Conservation (phyloP, 2,329 filamentous ascomycete genomes). For the Coniochaeta sp. region DNA sequence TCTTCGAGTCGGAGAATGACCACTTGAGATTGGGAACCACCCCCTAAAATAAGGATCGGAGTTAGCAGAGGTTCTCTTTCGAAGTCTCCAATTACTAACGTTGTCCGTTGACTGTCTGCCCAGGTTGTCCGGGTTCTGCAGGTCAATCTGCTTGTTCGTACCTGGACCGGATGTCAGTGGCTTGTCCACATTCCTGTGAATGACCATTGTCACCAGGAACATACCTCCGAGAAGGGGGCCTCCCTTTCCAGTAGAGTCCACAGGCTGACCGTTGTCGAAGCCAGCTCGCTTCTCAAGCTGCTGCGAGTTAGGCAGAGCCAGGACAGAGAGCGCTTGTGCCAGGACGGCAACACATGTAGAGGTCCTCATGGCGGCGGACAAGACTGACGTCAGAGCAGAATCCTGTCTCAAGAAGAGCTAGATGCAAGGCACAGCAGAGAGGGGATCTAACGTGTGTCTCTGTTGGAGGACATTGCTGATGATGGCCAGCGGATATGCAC, state of each 20-base stretch:
- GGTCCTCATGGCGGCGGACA: background rate
- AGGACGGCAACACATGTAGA: background rate
- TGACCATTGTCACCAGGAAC: constrained; percentile 4
- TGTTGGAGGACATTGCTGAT: background rate
- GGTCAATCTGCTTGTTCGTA: constrained; percentile 53
- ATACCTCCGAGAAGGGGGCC: constrained; percentile 46
- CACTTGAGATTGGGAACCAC: constrained; percentile 61
- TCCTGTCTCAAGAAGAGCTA: background rate
- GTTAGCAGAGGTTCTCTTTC: no score
- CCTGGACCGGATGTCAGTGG: constrained; percentile 28
- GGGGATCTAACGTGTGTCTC: background rate
- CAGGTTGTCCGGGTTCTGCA: constrained; percentile 57
- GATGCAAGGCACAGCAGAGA: background rate
- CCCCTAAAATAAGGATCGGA: no score
- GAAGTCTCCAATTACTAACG: no score
- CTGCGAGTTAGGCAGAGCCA: background rate
- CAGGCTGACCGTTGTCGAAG: constrained; percentile 47
- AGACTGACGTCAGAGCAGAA: background rate
- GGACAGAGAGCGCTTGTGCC: background rate
- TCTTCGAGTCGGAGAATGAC: constrained; percentile 63
- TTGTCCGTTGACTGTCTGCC: constrained; percentile 54
- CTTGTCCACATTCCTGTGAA: background rate
- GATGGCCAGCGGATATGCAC: background rate
- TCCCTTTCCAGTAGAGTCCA: constrained; percentile 50
- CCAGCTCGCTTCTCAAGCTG: background rate